Evolutionary conservation across 768 basidiomycete genomes (phyloP).

Genomic region (Mycena olivaceomarginata): DNA sequence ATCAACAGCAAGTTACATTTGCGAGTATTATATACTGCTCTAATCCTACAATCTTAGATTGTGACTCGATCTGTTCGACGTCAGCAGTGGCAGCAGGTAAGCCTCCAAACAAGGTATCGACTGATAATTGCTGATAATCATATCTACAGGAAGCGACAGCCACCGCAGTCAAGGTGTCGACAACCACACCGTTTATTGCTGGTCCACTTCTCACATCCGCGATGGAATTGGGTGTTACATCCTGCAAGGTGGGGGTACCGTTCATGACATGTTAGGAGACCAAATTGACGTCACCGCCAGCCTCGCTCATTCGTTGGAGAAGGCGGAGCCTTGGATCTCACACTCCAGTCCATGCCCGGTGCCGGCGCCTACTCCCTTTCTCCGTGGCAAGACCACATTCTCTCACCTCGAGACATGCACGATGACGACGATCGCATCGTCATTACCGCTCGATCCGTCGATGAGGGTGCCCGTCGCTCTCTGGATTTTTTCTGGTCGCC

Average conservation of each 20-base stretch:
- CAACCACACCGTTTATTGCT: neutral
- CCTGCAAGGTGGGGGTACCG: neutral
- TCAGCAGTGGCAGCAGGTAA: too few relatives aligned
- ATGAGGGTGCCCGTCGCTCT: neutral
- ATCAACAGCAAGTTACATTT: too few relatives aligned
- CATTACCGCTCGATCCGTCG: neutral
- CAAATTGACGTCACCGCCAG: neutral
- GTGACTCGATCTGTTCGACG: too few relatives aligned
- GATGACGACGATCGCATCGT: neutral
- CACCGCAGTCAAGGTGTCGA: neutral
- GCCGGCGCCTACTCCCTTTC: neutral
- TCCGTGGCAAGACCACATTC: conserved; percentile 7
- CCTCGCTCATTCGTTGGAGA: conserved; percentile 7
- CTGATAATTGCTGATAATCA: too few relatives aligned
- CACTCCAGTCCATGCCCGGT: conserved; percentile 12
- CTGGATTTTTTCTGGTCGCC: conserved; percentile 7
- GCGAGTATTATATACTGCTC: too few relatives aligned
- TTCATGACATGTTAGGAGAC: neutral
- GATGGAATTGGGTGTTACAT: neutral
- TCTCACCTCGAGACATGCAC: neutral
- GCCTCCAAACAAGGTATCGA: too few relatives aligned
- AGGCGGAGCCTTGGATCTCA: neutral
- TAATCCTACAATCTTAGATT: too few relatives aligned
- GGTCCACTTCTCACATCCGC: conserved; percentile 14
- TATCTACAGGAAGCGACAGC: neutral